Evolutionary conservation across 2,329 filamentous ascomycete genomes (phyloP), one percentile per base, ranked within the genome.

Genomic region (Fusarium algeriense): DNA sequence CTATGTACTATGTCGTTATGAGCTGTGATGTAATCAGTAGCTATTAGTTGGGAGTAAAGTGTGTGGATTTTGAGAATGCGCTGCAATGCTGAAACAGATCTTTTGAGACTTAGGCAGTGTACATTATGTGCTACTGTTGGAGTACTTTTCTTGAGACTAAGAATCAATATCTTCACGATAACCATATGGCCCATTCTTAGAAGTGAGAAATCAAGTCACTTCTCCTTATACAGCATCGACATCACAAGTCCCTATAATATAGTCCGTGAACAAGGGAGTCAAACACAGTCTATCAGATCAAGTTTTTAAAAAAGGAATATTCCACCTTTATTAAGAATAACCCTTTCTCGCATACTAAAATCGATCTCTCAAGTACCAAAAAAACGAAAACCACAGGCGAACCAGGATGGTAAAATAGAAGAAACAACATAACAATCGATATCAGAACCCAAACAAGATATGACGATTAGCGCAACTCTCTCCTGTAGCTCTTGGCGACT

Each of bases 281-380:
- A n/a, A 38, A 32, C 35, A 20, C n/a, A 41, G 17, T 53, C 13
- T 28, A 15, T 9, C 50, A 43, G 4, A 20, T 43, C 50, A 44
- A 15, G 11, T 53, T 40, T 49, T 43, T 35, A 58, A 74, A 65
- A 69, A 71, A 68, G 69, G 70, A 71, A 68, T 76, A 76, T 76
- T 70, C 74, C 73, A 50, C 71, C 73, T 76, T 71, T 76, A 76
- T 76, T 76, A 76, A 76, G 71, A 75, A 75, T 74, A 74, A 73
- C 71, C 66, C 52, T 74, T 68, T 64, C 71, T 74, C 61, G 59
- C 59, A 64, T 67, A 76, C 58, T 63, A 62, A 62, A 67, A 67
- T 63, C 48, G 55, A 67, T 67, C 50, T 69, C 55, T 69, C 58
- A 60, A 58, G 54, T 63, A 67, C 64, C 63, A 46, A 59, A 56